Evolutionary conservation across 1,284 basidiomycete genomes (phyloP), one percentile per base, ranked within the genome.

Genomic region (Naganishia cerealis): DNA sequence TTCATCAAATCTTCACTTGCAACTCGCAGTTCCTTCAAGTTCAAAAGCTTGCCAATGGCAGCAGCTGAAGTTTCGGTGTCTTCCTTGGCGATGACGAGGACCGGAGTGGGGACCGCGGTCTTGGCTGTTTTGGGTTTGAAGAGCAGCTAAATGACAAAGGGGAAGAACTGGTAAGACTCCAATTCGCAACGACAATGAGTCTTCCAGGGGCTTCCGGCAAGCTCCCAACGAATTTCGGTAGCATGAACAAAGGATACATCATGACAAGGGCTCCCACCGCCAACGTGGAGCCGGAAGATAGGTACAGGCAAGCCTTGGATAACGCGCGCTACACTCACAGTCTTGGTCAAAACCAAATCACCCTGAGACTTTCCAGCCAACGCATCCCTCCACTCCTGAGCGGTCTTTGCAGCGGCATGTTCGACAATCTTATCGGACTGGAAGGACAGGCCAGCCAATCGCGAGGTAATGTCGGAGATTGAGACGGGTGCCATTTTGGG

Each of bases 1-100:
- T 86, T 86, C 75, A 96, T 84, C 43, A 96, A 85, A 76, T 96
- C 93, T 76, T 91, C 90, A 42, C 87, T 86, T n/a, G 92, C 94
- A 65, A 95, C 81, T 53, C 93, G 85, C 74, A 96, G 84, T 71
- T 96, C 93, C 82, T 96, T 95, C 80, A 96, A 81, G 75, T 88
- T 88, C 71, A 98, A 85, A 77, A 88, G 88, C 81, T 90, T 91
- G 53, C 86, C 91, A 71, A 96, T 85, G 10, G 88, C 85, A 3
- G 82, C 85, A 0, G 91, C 89, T 76, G 81, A 76, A 21, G 90
- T 90, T 76, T 94, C 90, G 18, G 91, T 91, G 50, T 86, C 84
- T 75, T 95, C 92, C 74, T 87, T 84, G 9, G 92, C 91, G 76
- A 97, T 86, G 69, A 95, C 88, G 63, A 97, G 86, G 65, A 96